Evolutionary conservation across 1,139 yeast genomes (phyloP).

Genomic region (Pneumocystis jirovecii): DNA sequence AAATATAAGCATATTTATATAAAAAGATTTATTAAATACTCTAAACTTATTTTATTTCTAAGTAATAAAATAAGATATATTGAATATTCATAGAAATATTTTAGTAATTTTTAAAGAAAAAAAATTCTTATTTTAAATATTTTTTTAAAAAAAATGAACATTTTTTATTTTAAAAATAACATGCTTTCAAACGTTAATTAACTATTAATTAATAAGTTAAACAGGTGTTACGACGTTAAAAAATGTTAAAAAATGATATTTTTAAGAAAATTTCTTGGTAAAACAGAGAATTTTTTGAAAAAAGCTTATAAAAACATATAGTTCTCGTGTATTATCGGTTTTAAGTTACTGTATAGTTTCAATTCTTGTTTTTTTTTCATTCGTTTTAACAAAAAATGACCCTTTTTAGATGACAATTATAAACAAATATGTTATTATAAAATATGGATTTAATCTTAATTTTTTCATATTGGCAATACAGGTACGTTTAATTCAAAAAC

Average conservation of each 20-base stretch:
- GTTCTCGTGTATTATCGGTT: slow-evolving; percentile 14
- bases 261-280: not conserved
- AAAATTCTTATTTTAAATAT: not conserved
- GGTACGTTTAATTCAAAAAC: slow-evolving; percentile 14
- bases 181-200: not conserved
- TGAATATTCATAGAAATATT: not conserved
- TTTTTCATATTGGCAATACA: slow-evolving; percentile 53
- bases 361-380: slow-evolving; percentile 26
- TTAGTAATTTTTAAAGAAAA: not conserved
- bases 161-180: not conserved
- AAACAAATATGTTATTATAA: slow-evolving; percentile 82
- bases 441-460: slow-evolving; percentile 72
- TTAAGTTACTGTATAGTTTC: slow-evolving; percentile 68
- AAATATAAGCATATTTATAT: not conserved
- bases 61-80: not conserved
- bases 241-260: not conserved
- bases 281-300: not conserved
- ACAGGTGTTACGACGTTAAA: not conserved
- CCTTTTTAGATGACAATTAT: slow-evolving; percentile 76
- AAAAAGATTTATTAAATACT: not conserved
- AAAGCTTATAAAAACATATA: not conserved
- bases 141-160: not conserved
- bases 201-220: too few species aligned
- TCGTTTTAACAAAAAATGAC: not conserved
- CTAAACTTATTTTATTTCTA: not conserved